Conservation (phyloP, 2,329 filamentous ascomycete species). For the Colletotrichum kahawae region DNA sequence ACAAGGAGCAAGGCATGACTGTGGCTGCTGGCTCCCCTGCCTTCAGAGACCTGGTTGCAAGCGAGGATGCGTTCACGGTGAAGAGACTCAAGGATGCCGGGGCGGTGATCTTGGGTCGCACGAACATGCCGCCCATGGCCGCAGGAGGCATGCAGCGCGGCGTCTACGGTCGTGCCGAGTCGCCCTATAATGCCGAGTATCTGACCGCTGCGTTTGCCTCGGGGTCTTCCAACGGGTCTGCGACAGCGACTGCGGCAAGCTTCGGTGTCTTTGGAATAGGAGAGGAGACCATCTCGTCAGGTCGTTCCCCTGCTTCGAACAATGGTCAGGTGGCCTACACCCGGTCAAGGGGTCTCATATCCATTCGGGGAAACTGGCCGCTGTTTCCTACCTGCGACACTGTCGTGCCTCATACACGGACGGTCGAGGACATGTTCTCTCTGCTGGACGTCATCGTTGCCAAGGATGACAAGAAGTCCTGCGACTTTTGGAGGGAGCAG, state of each 20-base stretch:
- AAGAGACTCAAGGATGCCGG: constrained; percentile 53
- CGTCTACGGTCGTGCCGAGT: constrained; percentile 60
- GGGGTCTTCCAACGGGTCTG: constrained; percentile 63
- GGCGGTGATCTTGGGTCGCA: constrained; percentile 53
- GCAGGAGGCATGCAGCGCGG: constrained; percentile 63
- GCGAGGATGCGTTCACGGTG: constrained; percentile 57
- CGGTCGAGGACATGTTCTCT: constrained; percentile 50
- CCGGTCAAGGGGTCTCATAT: constrained; percentile 54
- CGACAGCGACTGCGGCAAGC: constrained; percentile 51
- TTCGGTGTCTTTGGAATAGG: constrained; percentile 60
- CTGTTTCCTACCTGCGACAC: constrained; percentile 59
- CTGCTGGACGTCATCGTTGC: constrained; percentile 53
- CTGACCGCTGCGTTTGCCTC: constrained; percentile 60
- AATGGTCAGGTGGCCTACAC: constrained; percentile 62
- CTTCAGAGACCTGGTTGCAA: constrained; percentile 52
- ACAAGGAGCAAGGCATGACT: constrained; percentile 57
- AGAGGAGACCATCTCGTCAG: constrained; percentile 61
- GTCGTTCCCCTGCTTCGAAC: constrained; percentile 60
- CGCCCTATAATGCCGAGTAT: constrained; percentile 59
- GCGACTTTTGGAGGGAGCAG: constrained; percentile 62
- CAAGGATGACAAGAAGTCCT: constrained; percentile 42
- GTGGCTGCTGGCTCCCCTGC: constrained; percentile 60
- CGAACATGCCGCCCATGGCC: constrained; percentile 64
- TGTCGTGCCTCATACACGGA: constrained; percentile 53
- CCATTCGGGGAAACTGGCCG: constrained; percentile 55